Evolutionary conservation across 108 stramenopile species (phyloP), one percentile per base, ranked within the genome.

Genomic region (Fragilaria crotonensis): DNA sequence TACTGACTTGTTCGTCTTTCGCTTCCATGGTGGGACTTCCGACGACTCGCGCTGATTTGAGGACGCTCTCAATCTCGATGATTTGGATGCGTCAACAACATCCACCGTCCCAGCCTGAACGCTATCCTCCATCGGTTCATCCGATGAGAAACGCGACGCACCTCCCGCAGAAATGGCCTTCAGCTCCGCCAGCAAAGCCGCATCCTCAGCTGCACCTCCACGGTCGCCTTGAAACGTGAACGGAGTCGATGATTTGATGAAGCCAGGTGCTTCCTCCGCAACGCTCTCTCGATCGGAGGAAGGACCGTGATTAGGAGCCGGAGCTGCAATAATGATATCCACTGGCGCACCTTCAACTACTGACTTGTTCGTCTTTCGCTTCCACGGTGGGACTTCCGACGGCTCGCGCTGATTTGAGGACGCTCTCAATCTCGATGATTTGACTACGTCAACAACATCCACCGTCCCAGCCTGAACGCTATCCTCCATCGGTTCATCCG

Each of bases 201-300:
- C 72, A 59, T 80, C 79, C 47, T 80, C 67, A 5, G 86, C 86
- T 25, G 57, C 60, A 22, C 83, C 83, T 27, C 86, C 83, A 25
- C 78, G 57, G 45, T 84, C 78, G 23, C 80, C 80, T 20, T 45
- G 41, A 45, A 82, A 77, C 5, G 77, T 81, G 19, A 51, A 63
- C 14, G 77, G 77, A 11, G 59, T 17, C 3, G 49, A 45, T 18
- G 71, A 52, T 48, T 72, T 64, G 46, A 76, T 26, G 14, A 41
- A 41, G 14, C 11, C 36, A 41, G 36, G 7, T 7, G 36, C 14
- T 41, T 7, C 14, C 36, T 41, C 11, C 14, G 36, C 14, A 7
- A n/a, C n/a, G n/a, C n/a, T n/a, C n/a, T n/a, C n/a, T n/a, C n/a
- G n/a, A n/a, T n/a, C n/a, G n/a, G n/a, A n/a, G n/a, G n/a, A n/a